These are phyloP conservation scores for Monosporozyma yasuniensis DNA, from an alignment of 805 yeast genomes.

Conservation along the genomic window DNA sequence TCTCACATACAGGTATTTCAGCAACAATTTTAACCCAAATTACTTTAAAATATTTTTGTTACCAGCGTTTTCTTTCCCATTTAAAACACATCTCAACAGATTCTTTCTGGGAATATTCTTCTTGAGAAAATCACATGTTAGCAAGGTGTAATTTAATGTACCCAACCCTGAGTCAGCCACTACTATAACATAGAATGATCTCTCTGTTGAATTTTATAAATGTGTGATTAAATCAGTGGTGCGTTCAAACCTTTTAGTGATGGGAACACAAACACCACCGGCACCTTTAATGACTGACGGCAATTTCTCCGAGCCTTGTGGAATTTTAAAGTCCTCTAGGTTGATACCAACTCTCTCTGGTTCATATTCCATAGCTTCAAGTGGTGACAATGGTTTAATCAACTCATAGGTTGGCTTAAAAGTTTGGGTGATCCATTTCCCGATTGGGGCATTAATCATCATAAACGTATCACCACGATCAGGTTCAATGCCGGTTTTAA, in stretches of 20 bases:
- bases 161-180: slow-evolving; percentile 28
- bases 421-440: slow-evolving; percentile 8
- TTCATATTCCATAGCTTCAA: slow-evolving; percentile 22
- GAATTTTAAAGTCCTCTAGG: slow-evolving; percentile 13
- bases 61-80: slow-evolving; percentile 18
- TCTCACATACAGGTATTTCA: slow-evolving; percentile 30
- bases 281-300: slow-evolving; percentile 27
- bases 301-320: slow-evolving; percentile 6
- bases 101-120: slow-evolving; percentile 12
- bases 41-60: slow-evolving; percentile 14
- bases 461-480: slow-evolving; percentile 24
- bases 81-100: slow-evolving; percentile 20
- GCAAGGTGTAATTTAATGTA: slow-evolving; percentile 26
- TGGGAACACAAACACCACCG: slow-evolving; percentile 27
- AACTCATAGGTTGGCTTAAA: slow-evolving; percentile 14
- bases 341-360: slow-evolving; percentile 9
- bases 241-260: slow-evolving; percentile 17
- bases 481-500: slow-evolving; percentile 26
- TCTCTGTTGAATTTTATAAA: slow-evolving; percentile 6
- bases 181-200: slow-evolving; percentile 18
- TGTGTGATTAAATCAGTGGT: slow-evolving; percentile 21
- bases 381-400: slow-evolving; percentile 24
- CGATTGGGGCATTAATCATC: slow-evolving; percentile 5
- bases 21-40: slow-evolving; percentile 19
- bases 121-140: slow-evolving; percentile 21